Percentiles rank a stretch among this genome's conserved stretches.
Evolutionary conservation across 2,329 filamentous ascomycete genomes (phyloP).

Genomic region (Penicillium polonicum): DNA sequence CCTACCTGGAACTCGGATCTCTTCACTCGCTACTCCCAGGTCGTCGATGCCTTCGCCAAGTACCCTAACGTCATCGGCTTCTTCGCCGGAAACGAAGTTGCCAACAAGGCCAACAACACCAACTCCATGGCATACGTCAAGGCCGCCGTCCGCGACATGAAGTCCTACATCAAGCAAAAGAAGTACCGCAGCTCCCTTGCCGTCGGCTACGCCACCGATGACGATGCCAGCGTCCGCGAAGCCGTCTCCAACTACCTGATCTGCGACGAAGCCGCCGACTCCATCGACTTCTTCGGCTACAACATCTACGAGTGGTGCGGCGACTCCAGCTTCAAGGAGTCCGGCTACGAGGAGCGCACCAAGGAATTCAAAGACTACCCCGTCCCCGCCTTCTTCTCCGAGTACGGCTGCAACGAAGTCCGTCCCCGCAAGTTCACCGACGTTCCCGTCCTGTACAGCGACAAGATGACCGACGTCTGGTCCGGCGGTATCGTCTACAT

Average conservation of each 20-base stretch:
- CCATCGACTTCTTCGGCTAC: conserved; percentile 99
- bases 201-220: conserved; percentile 95
- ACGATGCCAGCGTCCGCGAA: conserved; percentile 78
- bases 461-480: conserved; percentile 81
- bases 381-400: conserved; percentile 95
- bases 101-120: conserved; percentile 86
- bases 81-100: conserved; percentile 98
- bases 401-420: conserved; percentile 89
- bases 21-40: conserved; percentile 75
- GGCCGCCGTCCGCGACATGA: conserved; percentile 93
- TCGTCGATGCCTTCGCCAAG: conserved; percentile 75
- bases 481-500: conserved; percentile 98
- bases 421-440: conserved; percentile 79
- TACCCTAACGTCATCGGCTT: conserved; percentile 95
- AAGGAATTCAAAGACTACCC: conserved; percentile 85
- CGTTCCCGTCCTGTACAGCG: conserved; percentile 74
- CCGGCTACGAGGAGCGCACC: conserved; percentile 79
- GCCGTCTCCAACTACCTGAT: conserved; percentile 92
- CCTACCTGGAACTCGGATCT: conserved; percentile 77
- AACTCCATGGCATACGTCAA: conserved; percentile 91
- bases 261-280: conserved; percentile 65
- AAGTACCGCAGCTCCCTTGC: conserved; percentile 70
- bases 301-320: conserved; percentile 99
- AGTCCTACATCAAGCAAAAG: conserved; percentile 84
- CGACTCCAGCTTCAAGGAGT: conserved; percentile 70